These are phyloP conservation scores for Fusarium beomiforme DNA, from an alignment of 2,329 filamentous ascomycete species.

Conservation along the genomic window DNA sequence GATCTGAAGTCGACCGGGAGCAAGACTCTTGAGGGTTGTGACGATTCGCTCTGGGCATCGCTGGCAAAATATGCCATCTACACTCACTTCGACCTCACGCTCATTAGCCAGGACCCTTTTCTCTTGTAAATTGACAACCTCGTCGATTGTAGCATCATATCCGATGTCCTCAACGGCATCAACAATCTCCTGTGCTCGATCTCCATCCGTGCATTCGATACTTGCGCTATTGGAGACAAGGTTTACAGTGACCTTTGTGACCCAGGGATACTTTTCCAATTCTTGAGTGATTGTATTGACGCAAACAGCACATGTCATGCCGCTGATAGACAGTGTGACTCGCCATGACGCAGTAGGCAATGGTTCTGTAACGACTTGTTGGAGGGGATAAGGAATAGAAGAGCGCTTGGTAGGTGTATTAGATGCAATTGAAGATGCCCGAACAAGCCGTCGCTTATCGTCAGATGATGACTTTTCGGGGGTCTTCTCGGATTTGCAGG, in stretches of 20 bases:
- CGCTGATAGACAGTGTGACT: slow-evolving; percentile 68
- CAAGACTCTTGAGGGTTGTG: slow-evolving; percentile 63
- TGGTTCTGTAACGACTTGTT: slow-evolving; percentile 34
- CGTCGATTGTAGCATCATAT: slow-evolving; percentile 70
- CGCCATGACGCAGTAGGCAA: slow-evolving; percentile 51
- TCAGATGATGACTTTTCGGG: not conserved
- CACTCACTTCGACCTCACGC: slow-evolving; percentile 70
- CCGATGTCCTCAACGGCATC: slow-evolving; percentile 70
- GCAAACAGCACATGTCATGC: slow-evolving; percentile 80
- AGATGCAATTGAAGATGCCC: slow-evolving; percentile 12
- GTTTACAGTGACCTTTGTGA: slow-evolving; percentile 69
- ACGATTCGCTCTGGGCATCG: slow-evolving; percentile 72
- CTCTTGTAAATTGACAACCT: slow-evolving; percentile 55
- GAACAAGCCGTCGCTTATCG: slow-evolving; percentile 15
- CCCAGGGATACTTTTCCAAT: slow-evolving; percentile 65
- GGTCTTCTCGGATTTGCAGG: slow-evolving; percentile 42
- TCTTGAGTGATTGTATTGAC: slow-evolving; percentile 69
- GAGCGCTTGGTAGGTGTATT: slow-evolving; percentile 11
- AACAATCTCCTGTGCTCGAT: slow-evolving; percentile 48
- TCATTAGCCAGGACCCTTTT: slow-evolving; percentile 51
- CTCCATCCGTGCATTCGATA: slow-evolving; percentile 60
- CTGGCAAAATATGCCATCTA: slow-evolving; percentile 80
- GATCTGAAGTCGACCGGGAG: slow-evolving; percentile 60
- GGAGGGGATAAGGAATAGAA: slow-evolving; percentile 28
- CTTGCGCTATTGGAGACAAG: slow-evolving; percentile 74